A percentile compares a stretch with the other conserved stretches of the same genome.
phyloP scores from a whole-genome alignment of 2,329 filamentous ascomycete genomes.

The Neurospora sp. region DNA sequence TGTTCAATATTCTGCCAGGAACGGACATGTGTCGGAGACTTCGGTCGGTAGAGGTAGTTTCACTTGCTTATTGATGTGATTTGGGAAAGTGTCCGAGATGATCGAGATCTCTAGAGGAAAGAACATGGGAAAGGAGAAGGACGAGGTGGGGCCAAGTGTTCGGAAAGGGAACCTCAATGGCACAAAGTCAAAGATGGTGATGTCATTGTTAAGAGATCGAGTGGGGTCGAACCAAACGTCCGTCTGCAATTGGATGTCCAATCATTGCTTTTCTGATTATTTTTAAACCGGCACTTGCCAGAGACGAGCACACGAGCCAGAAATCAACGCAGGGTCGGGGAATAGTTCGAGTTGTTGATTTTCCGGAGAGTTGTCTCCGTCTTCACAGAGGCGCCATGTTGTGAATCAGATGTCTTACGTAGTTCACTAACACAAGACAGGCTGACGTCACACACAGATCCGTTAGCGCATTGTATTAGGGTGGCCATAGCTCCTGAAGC shows the following conservation, averaged over 20 bases:
- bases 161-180: background rate
- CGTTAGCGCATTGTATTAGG: background rate
- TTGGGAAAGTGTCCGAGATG: background rate
- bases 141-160: background rate
- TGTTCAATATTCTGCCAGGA: background rate
- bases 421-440: background rate
- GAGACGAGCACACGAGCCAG: background rate
- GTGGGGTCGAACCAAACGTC: no score
- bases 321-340: no score
- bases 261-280: background rate
- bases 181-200: background rate
- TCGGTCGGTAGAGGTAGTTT: background rate
- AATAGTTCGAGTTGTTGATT: background rate
- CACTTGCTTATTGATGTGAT: background rate
- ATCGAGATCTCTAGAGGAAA: background rate
- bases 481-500: no score
- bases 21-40: background rate
- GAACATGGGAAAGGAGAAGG: background rate
- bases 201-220: no score
- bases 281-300: background rate
- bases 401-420: background rate
- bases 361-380: background rate
- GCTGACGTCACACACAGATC: accelerated
- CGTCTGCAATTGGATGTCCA: background rate
- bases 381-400: background rate